Evolutionary conservation across 2,329 filamentous ascomycete genomes (phyloP).

Genomic region (Alternaria gansuensis): DNA sequence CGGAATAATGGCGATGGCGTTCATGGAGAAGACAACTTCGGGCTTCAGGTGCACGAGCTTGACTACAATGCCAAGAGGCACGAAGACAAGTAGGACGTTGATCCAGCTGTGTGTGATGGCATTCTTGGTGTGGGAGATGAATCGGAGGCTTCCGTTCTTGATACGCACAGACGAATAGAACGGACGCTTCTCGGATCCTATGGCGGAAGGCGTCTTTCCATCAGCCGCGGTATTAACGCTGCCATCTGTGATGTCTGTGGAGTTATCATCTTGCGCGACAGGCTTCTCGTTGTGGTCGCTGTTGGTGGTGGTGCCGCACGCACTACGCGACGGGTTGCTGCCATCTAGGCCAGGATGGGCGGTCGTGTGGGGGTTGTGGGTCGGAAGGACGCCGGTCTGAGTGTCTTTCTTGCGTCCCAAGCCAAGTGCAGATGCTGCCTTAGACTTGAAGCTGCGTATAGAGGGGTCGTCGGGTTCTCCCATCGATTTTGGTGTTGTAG

Average conservation of each 20-base stretch:
- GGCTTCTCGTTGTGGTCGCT: constrained; percentile 38
- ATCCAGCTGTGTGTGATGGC: constrained; percentile 76
- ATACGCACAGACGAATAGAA: constrained; percentile 58
- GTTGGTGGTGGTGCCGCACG: constrained; percentile 5
- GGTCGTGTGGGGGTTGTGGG: constrained; percentile 34
- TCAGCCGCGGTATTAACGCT: constrained; percentile 58
- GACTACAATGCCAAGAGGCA: constrained; percentile 77
- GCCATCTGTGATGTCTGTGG: constrained; percentile 36
- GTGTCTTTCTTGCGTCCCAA: constrained; percentile 51
- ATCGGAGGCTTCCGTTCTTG: constrained; percentile 60
- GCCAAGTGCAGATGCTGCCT: constrained; percentile 58
- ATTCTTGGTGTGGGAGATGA: constrained; percentile 65
- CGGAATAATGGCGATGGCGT: constrained; percentile 62
- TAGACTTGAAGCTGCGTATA: constrained; percentile 62
- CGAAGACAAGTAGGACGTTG: constrained; percentile 79
- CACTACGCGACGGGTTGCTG: constrained; percentile 10
- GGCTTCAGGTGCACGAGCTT: constrained; percentile 57
- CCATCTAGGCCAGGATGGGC: constrained; percentile 27
- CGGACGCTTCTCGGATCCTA: constrained; percentile 57
- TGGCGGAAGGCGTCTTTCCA: constrained; percentile 63
- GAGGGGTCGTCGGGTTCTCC: constrained; percentile 64
- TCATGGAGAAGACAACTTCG: constrained; percentile 61
- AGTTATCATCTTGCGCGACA: constrained; percentile 17
- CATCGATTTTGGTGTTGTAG: constrained; percentile 56
- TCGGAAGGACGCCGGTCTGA: constrained; percentile 41